Evolutionary conservation across 768 basidiomycete species (phyloP).

Genomic region (Hygrophoropsis aurantiaca): DNA sequence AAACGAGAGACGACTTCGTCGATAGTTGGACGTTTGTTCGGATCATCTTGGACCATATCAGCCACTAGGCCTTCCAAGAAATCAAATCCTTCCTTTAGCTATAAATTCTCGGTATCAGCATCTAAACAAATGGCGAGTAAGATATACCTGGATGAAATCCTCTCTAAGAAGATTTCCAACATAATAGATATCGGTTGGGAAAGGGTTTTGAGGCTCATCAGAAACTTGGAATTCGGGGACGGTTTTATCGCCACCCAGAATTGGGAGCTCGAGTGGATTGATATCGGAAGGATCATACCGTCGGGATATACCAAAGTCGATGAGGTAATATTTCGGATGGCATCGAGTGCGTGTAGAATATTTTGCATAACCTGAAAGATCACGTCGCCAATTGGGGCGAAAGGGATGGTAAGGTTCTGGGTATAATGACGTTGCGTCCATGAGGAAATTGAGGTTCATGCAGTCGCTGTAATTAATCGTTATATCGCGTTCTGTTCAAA

Average conservation of each 20-base stretch:
- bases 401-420: constrained; percentile 26
- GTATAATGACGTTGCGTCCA: constrained; percentile 25
- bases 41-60: constrained; percentile 34
- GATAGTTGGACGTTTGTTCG: constrained; percentile 30
- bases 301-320: constrained; percentile 37
- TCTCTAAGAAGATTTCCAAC: constrained; percentile 37
- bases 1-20: constrained; percentile 32
- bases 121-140: no score
- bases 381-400: constrained; percentile 6
- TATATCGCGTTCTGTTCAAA: constrained; percentile 1
- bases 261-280: constrained; percentile 23
- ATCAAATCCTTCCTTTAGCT: constrained; percentile 12
- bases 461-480: constrained; percentile 20
- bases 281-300: constrained; percentile 24
- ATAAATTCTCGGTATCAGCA: not conserved
- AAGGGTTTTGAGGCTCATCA: constrained; percentile 32
- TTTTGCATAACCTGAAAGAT: constrained; percentile 19
- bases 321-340: constrained; percentile 32
- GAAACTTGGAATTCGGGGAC: constrained; percentile 37
- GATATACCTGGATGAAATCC: constrained; percentile 33
- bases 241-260: constrained; percentile 41
- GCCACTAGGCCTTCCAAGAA: constrained; percentile 26
- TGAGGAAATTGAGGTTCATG: constrained; percentile 30
- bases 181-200: constrained; percentile 44
- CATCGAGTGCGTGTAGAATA: constrained; percentile 27